Percentiles rank a stretch among this genome's conserved stretches.
These are phyloP conservation scores for Globisporangium polare DNA, from an alignment of 352 stramenopile species.

Conservation along the genomic window DNA sequence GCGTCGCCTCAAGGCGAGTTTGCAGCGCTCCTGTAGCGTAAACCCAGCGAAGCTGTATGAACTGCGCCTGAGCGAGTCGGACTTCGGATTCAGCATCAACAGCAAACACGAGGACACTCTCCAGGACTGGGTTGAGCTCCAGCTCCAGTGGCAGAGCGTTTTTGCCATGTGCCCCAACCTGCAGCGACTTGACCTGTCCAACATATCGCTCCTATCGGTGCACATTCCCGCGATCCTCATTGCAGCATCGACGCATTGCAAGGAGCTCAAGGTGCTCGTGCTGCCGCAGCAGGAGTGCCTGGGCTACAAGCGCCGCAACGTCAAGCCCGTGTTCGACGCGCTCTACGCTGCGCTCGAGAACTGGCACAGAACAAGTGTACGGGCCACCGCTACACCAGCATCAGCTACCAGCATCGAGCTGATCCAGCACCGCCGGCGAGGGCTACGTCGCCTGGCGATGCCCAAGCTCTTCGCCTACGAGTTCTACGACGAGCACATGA, in stretches of 20 bases:
- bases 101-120: neutral
- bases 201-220: conserved; percentile 3
- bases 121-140: neutral
- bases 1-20: neutral
- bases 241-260: conserved; percentile 8
- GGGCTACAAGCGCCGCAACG: conserved; percentile 15
- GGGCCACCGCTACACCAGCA: no score
- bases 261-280: conserved; percentile 10
- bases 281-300: conserved; percentile 16
- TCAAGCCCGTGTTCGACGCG: conserved; percentile 14
- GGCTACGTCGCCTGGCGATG: conserved; percentile 24
- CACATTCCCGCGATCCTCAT: conserved; percentile 9
- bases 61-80: conserved; percentile 1
- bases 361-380: conserved; percentile 1
- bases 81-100: neutral
- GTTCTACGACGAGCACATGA: conserved; percentile 20
- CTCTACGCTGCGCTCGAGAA: conserved; percentile 9
- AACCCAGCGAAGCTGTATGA: conserved; percentile 3
- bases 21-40: neutral
- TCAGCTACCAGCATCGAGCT: neutral
- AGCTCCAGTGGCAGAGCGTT: conserved; percentile 1
- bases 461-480: conserved; percentile 29
- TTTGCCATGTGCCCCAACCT: conserved; percentile 7
- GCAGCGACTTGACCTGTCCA: conserved; percentile 14
- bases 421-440: neutral